Base-by-base conservation (phyloP, 257 asterid species). In the Coffea canephora region DNA sequence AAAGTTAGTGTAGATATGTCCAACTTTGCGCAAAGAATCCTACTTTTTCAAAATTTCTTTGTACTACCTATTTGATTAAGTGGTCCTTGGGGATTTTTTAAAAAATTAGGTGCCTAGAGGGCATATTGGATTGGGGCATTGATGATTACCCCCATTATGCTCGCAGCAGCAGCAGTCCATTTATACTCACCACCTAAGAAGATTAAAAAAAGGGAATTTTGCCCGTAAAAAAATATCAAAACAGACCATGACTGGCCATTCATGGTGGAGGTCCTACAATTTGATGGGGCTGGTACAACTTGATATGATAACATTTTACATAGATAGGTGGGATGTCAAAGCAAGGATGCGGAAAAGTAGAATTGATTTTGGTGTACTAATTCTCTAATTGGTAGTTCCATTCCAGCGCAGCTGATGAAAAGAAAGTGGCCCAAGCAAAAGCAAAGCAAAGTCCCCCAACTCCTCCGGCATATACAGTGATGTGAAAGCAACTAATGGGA, bases 401-500 rank as follows among this genome's bases (percentile, higher is more conserved):
- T 61, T 61, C 59, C 71, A 41, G 41, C 69, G 39, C 55, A 59
- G 8, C 78, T 57, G 43, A 43, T 54, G 52, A 75, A 57, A 75
- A 57, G 34, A 39, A 49, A 69, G 89, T 87, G 80, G 61, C 81
- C 82, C 71, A 80, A 81, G 15, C 68, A 10, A 76, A 80, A 81
- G 15, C 68, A 10, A 76, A 19, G 62, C 87, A 88, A 65, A 57
- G 27, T 76, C 73, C 34, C 83, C 86, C 48, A 75, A 84, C 87
- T 83, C 83, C 82, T 71, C 86, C 61, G 85, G 89, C 88, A 83
- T 72, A 21, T 69, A 74, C 78, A 82, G 85, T 31, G 75, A 79
- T 87, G 87, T 82, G 95, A 89, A 81, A 83, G 90, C 92, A 87
- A 83, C 88, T 66, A 11, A 57, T 11, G 27, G n/a, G n/a, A 27